phyloP scores from a whole-genome alignment of 1,284 basidiomycete genomes.

The Paramarasmius palmivorus region DNA sequence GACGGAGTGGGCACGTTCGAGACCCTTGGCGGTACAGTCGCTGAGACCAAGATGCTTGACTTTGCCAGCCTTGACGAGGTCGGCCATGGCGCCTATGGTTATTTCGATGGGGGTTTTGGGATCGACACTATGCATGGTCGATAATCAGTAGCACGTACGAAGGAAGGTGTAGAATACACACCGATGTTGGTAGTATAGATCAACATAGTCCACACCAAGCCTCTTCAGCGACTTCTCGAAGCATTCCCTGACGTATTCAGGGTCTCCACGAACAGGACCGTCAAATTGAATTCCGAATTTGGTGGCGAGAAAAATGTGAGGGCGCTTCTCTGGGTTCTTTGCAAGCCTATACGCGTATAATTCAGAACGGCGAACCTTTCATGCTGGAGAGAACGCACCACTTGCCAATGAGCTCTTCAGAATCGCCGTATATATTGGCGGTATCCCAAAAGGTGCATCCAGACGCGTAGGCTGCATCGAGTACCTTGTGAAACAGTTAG shows the following conservation, averaged over 20 bases:
- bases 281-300: slow-evolving; percentile 27
- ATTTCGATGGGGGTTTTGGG: slow-evolving; percentile 29
- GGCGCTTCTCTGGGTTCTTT: slow-evolving; percentile 29
- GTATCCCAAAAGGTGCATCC: slow-evolving; percentile 46
- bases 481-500: slow-evolving; percentile 22
- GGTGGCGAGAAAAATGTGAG: slow-evolving; percentile 35
- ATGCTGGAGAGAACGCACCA: slow-evolving; percentile 27
- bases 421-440: slow-evolving; percentile 43
- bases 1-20: slow-evolving; percentile 63
- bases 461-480: slow-evolving; percentile 38
- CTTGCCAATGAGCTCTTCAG: slow-evolving; percentile 44
- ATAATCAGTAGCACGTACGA: not conserved
- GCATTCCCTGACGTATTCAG: slow-evolving; percentile 25
- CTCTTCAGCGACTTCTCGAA: slow-evolving; percentile 35
- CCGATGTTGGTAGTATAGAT: slow-evolving; percentile 33
- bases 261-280: slow-evolving; percentile 16
- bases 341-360: slow-evolving; percentile 5
- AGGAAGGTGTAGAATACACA: not conserved
- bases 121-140: slow-evolving; percentile 7
- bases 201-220: slow-evolving; percentile 34
- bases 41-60: slow-evolving; percentile 63
- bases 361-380: not conserved
- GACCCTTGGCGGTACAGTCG: slow-evolving; percentile 56
- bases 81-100: slow-evolving; percentile 31
- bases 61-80: slow-evolving; percentile 50